Percentiles rank a stretch among this genome's conserved stretches.
phyloP scores from a whole-genome alignment of 306 rosid genomes.

The Sechiopsis laciniata region DNA sequence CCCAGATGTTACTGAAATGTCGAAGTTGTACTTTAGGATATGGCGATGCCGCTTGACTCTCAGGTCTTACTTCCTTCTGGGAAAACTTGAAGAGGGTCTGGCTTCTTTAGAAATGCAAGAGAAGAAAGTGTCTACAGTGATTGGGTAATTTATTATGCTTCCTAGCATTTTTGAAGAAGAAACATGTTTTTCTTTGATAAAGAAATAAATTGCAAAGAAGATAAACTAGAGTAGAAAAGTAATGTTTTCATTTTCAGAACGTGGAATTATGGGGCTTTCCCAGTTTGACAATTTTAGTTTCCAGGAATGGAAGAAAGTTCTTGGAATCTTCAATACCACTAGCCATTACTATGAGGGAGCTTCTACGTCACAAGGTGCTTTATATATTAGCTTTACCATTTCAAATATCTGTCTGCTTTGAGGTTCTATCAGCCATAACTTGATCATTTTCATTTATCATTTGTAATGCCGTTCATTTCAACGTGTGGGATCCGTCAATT shows the following conservation, averaged over 20 bases:
- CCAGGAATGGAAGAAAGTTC: conserved; percentile 66
- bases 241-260: neutral
- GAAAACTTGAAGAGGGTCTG: conserved; percentile 88
- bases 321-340: conserved; percentile 60
- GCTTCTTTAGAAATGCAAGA: conserved; percentile 62
- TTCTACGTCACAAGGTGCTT: conserved; percentile 59
- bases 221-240: neutral
- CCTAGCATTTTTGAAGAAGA: neutral
- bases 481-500: neutral
- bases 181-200: neutral
- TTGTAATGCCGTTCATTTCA: neutral
- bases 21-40: conserved; percentile 50
- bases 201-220: neutral
- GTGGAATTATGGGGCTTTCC: conserved; percentile 5
- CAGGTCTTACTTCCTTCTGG: conserved; percentile 63
- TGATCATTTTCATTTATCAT: conserved; percentile 4
- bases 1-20: conserved; percentile 40
- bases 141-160: conserved; percentile 40
- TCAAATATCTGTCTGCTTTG: conserved; percentile 2
- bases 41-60: conserved; percentile 76
- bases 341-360: conserved; percentile 55
- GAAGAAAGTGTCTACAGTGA: conserved; percentile 41
- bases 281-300: conserved; percentile 19
- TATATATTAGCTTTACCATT: neutral
- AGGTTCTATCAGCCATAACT: conserved; percentile 1